Evolutionary conservation across 768 basidiomycete genomes (phyloP).

Genomic region (Grammothele lineata): DNA sequence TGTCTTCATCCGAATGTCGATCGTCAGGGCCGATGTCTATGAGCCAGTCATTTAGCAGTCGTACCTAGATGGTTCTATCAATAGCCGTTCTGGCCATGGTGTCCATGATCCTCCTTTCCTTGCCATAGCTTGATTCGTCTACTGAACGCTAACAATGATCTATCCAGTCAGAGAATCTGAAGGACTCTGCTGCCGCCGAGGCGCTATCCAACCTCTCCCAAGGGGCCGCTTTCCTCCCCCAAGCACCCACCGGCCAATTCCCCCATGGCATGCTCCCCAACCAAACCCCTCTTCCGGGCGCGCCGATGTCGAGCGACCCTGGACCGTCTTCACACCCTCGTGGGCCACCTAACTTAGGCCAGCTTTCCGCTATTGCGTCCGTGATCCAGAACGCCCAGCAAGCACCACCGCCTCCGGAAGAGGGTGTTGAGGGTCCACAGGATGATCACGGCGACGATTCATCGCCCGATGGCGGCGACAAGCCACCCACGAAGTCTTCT

Average conservation of each 20-base stretch:
- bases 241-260: slow-evolving; percentile 13
- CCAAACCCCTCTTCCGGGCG: slow-evolving; percentile 7
- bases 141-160: too few relatives aligned
- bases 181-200: slow-evolving; percentile 57
- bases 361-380: slow-evolving; percentile 16
- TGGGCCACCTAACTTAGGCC: slow-evolving; percentile 25
- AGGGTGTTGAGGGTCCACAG: slow-evolving; percentile 6
- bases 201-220: slow-evolving; percentile 52
- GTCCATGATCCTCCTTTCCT: neutral
- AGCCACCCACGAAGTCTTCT: slow-evolving; percentile 6
- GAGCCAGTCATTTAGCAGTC: too few relatives aligned
- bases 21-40: too few relatives aligned
- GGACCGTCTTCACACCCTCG: slow-evolving; percentile 29
- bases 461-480: slow-evolving; percentile 13
- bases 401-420: neutral
- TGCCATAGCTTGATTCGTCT: too few relatives aligned
- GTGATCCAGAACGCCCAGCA: slow-evolving; percentile 12
- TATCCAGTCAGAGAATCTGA: slow-evolving; percentile 44
- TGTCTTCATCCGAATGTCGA: too few relatives aligned
- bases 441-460: slow-evolving; percentile 9
- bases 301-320: slow-evolving; percentile 18
- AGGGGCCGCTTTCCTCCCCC: slow-evolving; percentile 29
- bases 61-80: neutral
- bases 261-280: slow-evolving; percentile 16
- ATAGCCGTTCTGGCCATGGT: neutral